Base-by-base conservation (phyloP, 106 monocot species). In the Dioscorea zingiberensis region DNA sequence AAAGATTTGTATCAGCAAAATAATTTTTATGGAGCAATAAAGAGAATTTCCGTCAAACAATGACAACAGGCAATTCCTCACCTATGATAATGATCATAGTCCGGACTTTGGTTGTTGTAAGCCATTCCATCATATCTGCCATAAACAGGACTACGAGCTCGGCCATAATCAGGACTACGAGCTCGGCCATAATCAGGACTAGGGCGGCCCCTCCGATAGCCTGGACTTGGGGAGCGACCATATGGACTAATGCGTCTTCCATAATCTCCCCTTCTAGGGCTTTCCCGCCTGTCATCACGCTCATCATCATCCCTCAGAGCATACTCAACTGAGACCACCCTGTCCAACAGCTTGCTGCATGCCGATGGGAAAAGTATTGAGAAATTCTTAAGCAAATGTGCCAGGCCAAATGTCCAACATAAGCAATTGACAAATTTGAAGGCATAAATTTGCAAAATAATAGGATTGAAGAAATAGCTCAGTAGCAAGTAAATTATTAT, bases 301-400 rank as follows among this genome's bases (percentile, higher is more conserved):
- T 97, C 97, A 63, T 68, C 80, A 76, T 97, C 91, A 81, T 97
- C 97, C 71, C 88, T 88, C 32, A 92, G 83, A 25, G 97, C 88
- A 74, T 92, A 92, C 58, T 97, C 97, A 29, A 97, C 91, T 11
- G 97, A 85, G 26, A 97, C 86, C 51, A 92, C 83, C 66, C 97
- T 69, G 60, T 97, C 97, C 66, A 92, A 65, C 68, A 97, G 64
- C 73, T 86, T 92, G 77, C 97, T 97, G 86, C 55, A 78, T 55
- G 74, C 38, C 38, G 10, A 38, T 10, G 38, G 2, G 25, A 18
- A 70, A 63, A n/a, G 9, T 15, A 51, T 8, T 51, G 19, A 51
- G 19, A 51, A 16, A 51, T 51, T 51, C 51, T 15, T 13, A 18
- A 51, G 4, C 18, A 8, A 51, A 18, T 18, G 19, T 18, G 0